Conservation (phyloP, 2,329 filamentous ascomycete species). For the Plenodomus biglobosus region DNA sequence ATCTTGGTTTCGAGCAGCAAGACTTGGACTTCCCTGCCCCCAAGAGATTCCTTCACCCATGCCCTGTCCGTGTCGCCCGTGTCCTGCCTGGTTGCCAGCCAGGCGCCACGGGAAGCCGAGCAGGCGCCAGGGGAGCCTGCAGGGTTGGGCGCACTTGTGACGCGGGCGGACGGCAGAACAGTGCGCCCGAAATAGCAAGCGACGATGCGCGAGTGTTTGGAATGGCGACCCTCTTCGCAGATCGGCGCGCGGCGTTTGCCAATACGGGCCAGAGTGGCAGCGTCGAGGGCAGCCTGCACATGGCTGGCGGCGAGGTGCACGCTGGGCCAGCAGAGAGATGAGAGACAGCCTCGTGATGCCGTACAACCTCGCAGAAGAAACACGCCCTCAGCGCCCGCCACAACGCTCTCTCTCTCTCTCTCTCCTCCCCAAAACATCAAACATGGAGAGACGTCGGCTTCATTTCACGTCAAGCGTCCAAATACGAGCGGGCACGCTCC, state of each 20-base stretch:
- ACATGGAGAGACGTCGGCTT: neutral
- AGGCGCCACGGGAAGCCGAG: conserved; percentile 25
- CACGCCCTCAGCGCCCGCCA: neutral
- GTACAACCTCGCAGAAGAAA: conserved; percentile 2
- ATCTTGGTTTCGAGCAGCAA: conserved; percentile 17
- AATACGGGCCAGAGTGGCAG: conserved; percentile 22
- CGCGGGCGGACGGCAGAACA: conserved; percentile 27
- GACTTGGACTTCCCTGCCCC: conserved; percentile 15
- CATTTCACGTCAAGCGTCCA: neutral
- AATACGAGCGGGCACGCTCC: conserved; percentile 2
- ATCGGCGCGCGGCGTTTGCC: conserved; percentile 18
- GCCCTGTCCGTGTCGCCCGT: conserved; percentile 26
- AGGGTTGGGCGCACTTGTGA: conserved; percentile 18
- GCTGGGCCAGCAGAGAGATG: conserved; percentile 4
- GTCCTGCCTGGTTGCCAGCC: conserved; percentile 24
- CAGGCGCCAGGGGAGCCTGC: conserved; percentile 7
- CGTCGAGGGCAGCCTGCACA: conserved; percentile 3
- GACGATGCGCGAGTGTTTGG: conserved; percentile 29
- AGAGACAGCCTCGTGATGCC: conserved; percentile 12
- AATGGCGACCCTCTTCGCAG: conserved; percentile 20
- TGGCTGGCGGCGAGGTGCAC: conserved; percentile 15
- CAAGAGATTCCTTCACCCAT: conserved; percentile 16
- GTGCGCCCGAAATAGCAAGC: conserved; percentile 32
- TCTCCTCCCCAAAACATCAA: no score
- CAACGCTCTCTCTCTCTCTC: neutral